A percentile compares a stretch with the other conserved stretches of the same genome.
Evolutionary conservation across 1,284 basidiomycete genomes (phyloP).

Genomic region (Vanrija humicola): DNA sequence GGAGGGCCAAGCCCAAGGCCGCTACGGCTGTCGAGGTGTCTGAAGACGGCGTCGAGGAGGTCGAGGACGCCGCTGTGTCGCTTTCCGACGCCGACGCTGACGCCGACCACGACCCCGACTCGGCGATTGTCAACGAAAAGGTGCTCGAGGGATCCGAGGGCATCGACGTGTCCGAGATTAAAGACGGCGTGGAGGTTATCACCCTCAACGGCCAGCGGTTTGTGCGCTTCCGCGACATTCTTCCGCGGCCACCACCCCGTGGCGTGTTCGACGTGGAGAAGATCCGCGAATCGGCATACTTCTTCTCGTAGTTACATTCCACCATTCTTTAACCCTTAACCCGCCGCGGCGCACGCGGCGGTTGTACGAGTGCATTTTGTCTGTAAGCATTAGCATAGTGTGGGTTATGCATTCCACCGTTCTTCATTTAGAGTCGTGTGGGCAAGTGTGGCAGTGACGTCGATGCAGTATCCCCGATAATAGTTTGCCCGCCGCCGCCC

Average conservation of each 20-base stretch:
- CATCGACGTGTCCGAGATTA: conserved; percentile 5
- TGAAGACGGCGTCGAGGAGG: conserved; percentile 8
- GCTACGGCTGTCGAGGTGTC: conserved; percentile 12
- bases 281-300: conserved; percentile 79
- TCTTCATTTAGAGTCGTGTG: too few species aligned
- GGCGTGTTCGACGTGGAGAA: conserved; percentile 82
- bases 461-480: too few species aligned
- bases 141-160: conserved; percentile 6
- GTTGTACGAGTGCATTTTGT: too few species aligned
- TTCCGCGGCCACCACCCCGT: conserved; percentile 80
- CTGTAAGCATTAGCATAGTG: too few species aligned
- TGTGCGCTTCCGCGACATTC: conserved; percentile 67
- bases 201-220: conserved; percentile 53
- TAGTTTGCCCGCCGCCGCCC: too few species aligned
- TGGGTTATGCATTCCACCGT: too few species aligned
- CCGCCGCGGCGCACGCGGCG: too few species aligned
- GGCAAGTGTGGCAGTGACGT: too few species aligned
- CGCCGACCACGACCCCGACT: neutral
- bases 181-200: conserved; percentile 7
- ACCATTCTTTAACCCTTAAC: neutral
- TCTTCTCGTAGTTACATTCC: conserved; percentile 58
- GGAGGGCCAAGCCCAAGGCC: conserved; percentile 23
- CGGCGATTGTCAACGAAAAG: neutral
- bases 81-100: conserved; percentile 5
- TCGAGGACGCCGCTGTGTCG: neutral